A percentile compares a stretch with the other conserved stretches of the same genome.
Conservation (phyloP, 164 flowering plant genomes). For the Saururus chinensis region DNA sequence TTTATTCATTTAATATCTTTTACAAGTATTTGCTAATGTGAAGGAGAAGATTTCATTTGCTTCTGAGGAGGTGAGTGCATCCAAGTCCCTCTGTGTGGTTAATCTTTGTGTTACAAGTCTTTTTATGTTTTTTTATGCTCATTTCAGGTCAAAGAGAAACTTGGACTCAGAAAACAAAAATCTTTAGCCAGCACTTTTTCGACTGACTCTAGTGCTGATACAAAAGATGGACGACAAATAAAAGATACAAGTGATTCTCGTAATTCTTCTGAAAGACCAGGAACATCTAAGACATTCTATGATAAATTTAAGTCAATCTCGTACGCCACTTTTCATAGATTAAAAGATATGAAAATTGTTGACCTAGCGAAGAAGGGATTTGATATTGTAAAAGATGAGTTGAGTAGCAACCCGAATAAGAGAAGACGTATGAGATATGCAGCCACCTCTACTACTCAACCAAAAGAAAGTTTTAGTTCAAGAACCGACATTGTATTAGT, state of each 20-base stretch:
- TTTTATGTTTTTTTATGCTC: neutral
- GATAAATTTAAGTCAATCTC: constrained; percentile 42
- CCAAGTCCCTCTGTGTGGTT: neutral
- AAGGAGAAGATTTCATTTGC: constrained; percentile 84
- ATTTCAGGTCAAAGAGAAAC: constrained; percentile 63
- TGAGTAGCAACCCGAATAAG: constrained; percentile 49
- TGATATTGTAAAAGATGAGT: constrained; percentile 78
- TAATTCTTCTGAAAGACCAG: no score
- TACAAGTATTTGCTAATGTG: constrained; percentile 67
- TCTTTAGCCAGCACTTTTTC: constrained; percentile 24
- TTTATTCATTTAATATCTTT: constrained; percentile 1
- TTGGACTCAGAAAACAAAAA: constrained; percentile 55
- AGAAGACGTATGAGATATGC: constrained; percentile 48
- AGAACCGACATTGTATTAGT: constrained; percentile 68
- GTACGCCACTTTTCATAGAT: constrained; percentile 50
- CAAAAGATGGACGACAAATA: constrained; percentile 23
- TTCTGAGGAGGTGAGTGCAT: constrained; percentile 54
- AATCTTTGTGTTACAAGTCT: neutral
- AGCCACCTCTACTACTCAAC: constrained; percentile 36
- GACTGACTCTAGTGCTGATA: constrained; percentile 19
- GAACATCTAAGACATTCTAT: constrained; percentile 30
- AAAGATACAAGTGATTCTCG: constrained; percentile 27
- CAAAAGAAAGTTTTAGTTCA: constrained; percentile 57
- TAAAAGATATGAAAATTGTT: constrained; percentile 64
- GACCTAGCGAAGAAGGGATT: constrained; percentile 78